Evolutionary conservation across 352 stramenopile species (phyloP).

Genomic region (Globisporangium alternatum): DNA sequence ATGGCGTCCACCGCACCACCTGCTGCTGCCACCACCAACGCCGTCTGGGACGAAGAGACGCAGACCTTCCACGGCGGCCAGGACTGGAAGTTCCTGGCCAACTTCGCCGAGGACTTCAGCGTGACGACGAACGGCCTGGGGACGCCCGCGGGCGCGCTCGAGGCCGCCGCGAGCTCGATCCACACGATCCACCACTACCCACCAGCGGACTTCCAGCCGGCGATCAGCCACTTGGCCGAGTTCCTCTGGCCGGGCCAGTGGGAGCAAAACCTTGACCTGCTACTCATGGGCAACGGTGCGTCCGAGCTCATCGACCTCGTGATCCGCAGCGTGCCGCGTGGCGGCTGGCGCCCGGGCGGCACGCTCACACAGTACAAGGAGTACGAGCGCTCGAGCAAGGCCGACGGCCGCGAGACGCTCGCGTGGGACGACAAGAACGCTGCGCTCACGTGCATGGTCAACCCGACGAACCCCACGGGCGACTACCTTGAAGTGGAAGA

Average conservation of each 20-base stretch:
- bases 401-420: conserved; percentile 74
- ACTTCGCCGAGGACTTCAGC: conserved; percentile 90
- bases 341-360: conserved; percentile 69
- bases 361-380: conserved; percentile 86
- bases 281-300: conserved; percentile 83
- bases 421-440: conserved; percentile 70
- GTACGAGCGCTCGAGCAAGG: conserved; percentile 84
- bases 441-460: conserved; percentile 84
- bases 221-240: conserved; percentile 82
- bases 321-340: conserved; percentile 74
- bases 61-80: conserved; percentile 91
- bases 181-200: conserved; percentile 88
- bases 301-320: conserved; percentile 87
- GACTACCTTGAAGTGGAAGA: conserved; percentile 81
- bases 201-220: conserved; percentile 87
- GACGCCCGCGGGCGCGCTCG: conserved; percentile 67
- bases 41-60: conserved; percentile 78
- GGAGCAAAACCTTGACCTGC: conserved; percentile 56
- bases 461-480: conserved; percentile 89
- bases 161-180: conserved; percentile 66
- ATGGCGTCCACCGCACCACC: conserved; percentile 6
- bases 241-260: conserved; percentile 78
- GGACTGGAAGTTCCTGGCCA: conserved; percentile 89
- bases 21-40: conserved; percentile 5
- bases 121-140: conserved; percentile 89